These are phyloP conservation scores for Leccinum griseonigrum DNA, from an alignment of 1,284 basidiomycete species.

Conservation along the genomic window DNA sequence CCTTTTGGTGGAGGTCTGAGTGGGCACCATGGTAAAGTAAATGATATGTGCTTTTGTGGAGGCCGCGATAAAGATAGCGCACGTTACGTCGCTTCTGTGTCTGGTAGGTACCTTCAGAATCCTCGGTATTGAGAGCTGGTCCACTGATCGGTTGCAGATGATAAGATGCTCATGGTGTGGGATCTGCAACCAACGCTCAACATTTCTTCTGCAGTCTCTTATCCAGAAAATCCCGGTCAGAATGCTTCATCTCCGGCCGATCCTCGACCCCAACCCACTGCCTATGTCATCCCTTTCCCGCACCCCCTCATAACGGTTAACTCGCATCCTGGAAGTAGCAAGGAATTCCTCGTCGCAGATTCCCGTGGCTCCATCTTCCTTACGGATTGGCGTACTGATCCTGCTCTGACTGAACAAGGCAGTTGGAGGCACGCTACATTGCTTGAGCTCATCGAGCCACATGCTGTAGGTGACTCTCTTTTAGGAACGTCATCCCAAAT, in stretches of 20 bases:
- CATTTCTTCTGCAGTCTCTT: conserved; percentile 36
- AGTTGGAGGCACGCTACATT: conserved; percentile 60
- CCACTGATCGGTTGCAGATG: conserved; percentile 45
- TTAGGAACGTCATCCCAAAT: conserved; percentile 46
- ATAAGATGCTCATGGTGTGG: conserved; percentile 82
- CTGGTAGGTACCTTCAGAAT: conserved; percentile 44
- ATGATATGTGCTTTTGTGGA: conserved; percentile 74
- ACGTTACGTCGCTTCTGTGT: conserved; percentile 76
- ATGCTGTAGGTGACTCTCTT: conserved; percentile 51
- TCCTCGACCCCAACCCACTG: conserved; percentile 62
- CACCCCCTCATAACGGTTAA: conserved; percentile 65
- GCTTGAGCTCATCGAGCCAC: conserved; percentile 70
- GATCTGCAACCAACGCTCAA: conserved; percentile 61
- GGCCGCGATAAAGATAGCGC: conserved; percentile 61
- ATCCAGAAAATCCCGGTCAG: conserved; percentile 23
- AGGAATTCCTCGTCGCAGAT: conserved; percentile 75
- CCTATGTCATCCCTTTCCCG: conserved; percentile 69
- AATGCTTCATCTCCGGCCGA: conserved; percentile 22
- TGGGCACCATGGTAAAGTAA: conserved; percentile 72
- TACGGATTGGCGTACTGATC: conserved; percentile 76
- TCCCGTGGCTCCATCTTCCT: conserved; percentile 68
- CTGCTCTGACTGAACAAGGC: conserved; percentile 49
- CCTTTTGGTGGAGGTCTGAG: conserved; percentile 74
- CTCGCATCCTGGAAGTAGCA: conserved; percentile 70
- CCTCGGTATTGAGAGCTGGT: neutral